Evolutionary conservation across 2,329 filamentous ascomycete species (phyloP).

Genomic region (Xylariaceae sp.): DNA sequence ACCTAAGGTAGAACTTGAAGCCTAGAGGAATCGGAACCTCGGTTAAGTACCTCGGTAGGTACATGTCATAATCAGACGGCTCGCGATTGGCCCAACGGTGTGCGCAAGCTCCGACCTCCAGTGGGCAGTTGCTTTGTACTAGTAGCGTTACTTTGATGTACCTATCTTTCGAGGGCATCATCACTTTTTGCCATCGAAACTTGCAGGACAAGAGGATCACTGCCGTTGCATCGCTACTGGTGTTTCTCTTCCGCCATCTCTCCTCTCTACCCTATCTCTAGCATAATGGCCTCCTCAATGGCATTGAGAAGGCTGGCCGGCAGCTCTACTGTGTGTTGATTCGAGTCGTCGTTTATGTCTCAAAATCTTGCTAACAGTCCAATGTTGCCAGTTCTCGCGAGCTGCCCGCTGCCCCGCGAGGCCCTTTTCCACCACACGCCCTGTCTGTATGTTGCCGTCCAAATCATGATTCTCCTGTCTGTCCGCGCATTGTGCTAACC

Average conservation of each 20-base stretch:
- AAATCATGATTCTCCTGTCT: no score
- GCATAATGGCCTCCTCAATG: conserved; percentile 58
- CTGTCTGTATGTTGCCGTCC: conserved; percentile 58
- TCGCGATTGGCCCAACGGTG: conserved; percentile 29
- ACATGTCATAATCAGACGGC: conserved; percentile 29
- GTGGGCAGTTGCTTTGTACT: no score
- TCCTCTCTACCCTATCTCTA: conserved; percentile 3
- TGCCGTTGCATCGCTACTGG: conserved; percentile 14
- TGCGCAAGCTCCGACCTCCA: no score
- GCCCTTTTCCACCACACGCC: conserved; percentile 82
- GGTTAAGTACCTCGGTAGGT: conserved; percentile 33
- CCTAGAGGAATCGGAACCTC: no score
- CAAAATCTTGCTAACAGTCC: conserved; percentile 10
- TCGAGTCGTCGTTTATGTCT: neutral
- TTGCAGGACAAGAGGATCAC: conserved; percentile 32
- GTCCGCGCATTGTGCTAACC: no score
- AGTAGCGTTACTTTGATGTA: no score
- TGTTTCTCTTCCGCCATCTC: conserved; percentile 15
- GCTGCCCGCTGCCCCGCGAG: conserved; percentile 62
- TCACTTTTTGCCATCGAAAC: conserved; percentile 25
- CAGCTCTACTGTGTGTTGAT: conserved; percentile 51
- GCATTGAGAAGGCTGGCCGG: conserved; percentile 58
- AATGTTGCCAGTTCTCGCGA: conserved; percentile 54
- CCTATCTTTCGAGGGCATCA: conserved; percentile 29
- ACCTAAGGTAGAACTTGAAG: neutral